Conservation (phyloP, 306 rosid species). For the Ochetophila trinervis region DNA sequence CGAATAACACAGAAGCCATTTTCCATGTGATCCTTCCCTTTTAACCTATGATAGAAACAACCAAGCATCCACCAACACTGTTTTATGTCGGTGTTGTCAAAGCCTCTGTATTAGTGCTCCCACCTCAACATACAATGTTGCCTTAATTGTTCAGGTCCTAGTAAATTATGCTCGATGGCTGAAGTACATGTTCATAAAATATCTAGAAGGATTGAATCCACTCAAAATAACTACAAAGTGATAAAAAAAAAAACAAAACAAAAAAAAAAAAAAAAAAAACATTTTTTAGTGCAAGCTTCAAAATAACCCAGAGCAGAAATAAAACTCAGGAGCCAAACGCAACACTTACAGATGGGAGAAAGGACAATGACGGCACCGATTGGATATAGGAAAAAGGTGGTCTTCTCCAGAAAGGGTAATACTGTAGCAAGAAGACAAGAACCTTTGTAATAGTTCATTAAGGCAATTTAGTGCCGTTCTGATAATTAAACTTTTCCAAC, state of each 20-base stretch:
- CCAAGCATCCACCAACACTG: constrained; percentile 35
- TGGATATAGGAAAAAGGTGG: constrained; percentile 90
- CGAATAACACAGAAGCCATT: constrained; percentile 23
- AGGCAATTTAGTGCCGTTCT: not conserved
- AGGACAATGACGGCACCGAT: constrained; percentile 84
- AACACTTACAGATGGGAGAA: constrained; percentile 91
- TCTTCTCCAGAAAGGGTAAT: constrained; percentile 92
- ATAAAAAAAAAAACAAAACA: constrained; percentile 3
- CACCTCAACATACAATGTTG: constrained; percentile 38
- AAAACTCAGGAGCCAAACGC: constrained; percentile 22
- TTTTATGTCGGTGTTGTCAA: constrained; percentile 26
- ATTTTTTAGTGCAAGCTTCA: constrained; percentile 22
- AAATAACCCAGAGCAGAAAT: constrained; percentile 20
- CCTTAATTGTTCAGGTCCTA: constrained; percentile 44
- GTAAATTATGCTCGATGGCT: constrained; percentile 56
- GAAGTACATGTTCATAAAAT: constrained; percentile 85
- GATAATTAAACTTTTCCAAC: not conserved
- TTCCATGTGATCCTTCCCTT: constrained; percentile 17
- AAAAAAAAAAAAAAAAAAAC: constrained; percentile 3
- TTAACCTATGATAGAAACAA: constrained; percentile 27
- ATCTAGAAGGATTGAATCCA: constrained; percentile 99
- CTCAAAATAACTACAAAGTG: constrained; percentile 77
- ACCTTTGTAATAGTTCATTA: constrained; percentile 17
- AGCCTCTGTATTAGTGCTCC: constrained; percentile 37
- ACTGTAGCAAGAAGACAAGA: constrained; percentile 52